Conservation (phyloP, 371 early-diverging fungal species). For the Umbelopsis sp. region DNA sequence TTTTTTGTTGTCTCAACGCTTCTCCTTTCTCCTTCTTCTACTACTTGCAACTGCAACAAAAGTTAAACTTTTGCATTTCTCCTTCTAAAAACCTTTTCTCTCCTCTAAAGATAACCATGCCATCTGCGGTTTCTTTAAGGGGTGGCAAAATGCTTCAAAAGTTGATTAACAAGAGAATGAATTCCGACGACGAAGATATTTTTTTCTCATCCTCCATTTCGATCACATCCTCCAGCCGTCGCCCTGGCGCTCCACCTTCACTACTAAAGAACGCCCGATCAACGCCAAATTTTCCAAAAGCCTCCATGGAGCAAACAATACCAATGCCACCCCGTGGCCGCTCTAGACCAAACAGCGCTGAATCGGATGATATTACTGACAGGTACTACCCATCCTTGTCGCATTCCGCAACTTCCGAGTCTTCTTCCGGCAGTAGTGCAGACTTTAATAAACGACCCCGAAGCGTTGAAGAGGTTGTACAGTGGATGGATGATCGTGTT, state of each 20-base stretch:
- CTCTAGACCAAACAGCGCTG: conserved; percentile 15
- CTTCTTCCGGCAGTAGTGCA: conserved; percentile 7
- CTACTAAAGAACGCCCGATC: background rate
- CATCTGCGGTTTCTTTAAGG: background rate
- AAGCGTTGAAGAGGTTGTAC: conserved; percentile 1
- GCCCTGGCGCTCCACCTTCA: background rate
- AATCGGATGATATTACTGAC: background rate
- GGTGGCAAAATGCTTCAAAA: conserved; percentile 14
- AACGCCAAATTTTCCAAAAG: conserved; percentile 10
- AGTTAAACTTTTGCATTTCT: background rate
- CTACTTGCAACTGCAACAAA: no score
- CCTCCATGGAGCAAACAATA: conserved; percentile 14
- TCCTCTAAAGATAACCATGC: background rate
- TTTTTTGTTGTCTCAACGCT: background rate
- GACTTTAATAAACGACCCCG: conserved; percentile 9
- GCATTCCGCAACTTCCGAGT: conserved; percentile 4
- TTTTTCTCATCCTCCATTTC: conserved; percentile 14
- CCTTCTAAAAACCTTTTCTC: background rate
- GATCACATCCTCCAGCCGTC: conserved; percentile 4
- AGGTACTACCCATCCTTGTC: conserved; percentile 9
- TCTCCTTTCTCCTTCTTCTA: background rate
- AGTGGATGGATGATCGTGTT: conserved; percentile 15
- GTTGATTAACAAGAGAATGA: background rate
- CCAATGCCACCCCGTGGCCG: background rate
- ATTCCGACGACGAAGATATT: conserved; percentile 7